phyloP scores from a whole-genome alignment of 1,139 yeast species.

The Geotrichum histeridarum region DNA sequence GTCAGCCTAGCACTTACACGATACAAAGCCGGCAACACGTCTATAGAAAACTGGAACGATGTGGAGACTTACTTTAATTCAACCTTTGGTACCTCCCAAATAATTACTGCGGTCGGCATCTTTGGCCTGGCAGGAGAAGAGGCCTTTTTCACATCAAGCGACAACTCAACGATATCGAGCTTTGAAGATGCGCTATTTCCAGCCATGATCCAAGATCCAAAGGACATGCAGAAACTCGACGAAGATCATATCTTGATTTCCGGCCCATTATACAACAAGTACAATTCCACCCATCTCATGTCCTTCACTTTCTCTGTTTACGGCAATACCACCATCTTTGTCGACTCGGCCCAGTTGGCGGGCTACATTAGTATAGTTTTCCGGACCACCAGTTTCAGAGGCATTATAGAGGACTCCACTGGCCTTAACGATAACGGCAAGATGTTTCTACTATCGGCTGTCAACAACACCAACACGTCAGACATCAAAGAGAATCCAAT shows the following conservation, averaged over 20 bases:
- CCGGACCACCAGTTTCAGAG: slow-evolving; percentile 50
- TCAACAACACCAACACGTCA: background rate
- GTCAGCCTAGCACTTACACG: slow-evolving; percentile 57
- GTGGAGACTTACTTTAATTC: slow-evolving; percentile 50
- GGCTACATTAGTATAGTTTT: slow-evolving; percentile 71
- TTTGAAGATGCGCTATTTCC: slow-evolving; percentile 16
- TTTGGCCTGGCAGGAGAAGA: slow-evolving; percentile 51
- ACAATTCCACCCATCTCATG: slow-evolving; percentile 38
- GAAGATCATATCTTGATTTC: slow-evolving; percentile 27
- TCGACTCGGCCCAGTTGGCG: slow-evolving; percentile 53
- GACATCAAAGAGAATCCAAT: background rate
- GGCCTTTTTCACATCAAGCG: slow-evolving; percentile 39
- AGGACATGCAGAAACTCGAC: background rate
- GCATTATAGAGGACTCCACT: slow-evolving; percentile 49
- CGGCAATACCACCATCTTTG: slow-evolving; percentile 65
- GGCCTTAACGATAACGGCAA: slow-evolving; percentile 41
- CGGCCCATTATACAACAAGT: slow-evolving; percentile 15
- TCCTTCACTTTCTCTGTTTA: slow-evolving; percentile 66
- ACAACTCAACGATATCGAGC: slow-evolving; percentile 20
- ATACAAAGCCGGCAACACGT: slow-evolving; percentile 68
- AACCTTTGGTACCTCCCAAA: slow-evolving; percentile 33
- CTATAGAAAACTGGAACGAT: slow-evolving; percentile 45
- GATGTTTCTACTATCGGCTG: slow-evolving; percentile 38
- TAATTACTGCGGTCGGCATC: slow-evolving; percentile 58
- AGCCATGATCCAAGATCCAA: slow-evolving; percentile 4